phyloP scores from a whole-genome alignment of 2,329 filamentous ascomycete species.

The Scedosporium boydii region DNA sequence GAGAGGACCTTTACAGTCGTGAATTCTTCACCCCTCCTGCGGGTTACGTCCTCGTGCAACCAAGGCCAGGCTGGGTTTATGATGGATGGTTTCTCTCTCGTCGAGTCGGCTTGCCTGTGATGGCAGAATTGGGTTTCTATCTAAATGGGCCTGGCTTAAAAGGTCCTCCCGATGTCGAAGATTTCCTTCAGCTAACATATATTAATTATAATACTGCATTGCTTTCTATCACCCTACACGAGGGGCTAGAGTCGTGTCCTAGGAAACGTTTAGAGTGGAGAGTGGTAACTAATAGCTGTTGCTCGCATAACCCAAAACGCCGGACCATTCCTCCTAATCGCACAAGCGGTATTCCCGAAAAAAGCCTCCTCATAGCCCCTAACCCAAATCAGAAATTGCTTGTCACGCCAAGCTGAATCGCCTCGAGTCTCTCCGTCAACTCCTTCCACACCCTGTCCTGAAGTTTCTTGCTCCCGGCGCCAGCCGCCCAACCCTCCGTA shows the following conservation, averaged over 20 bases:
- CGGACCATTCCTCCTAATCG: too few species aligned
- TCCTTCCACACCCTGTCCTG: slow-evolving; percentile 31
- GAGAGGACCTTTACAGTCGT: neutral
- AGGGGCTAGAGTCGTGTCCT: too few species aligned
- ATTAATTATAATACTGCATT: too few species aligned
- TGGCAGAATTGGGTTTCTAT: too few species aligned
- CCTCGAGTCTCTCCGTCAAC: slow-evolving; percentile 30
- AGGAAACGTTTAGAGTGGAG: too few species aligned
- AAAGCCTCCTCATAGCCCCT: neutral
- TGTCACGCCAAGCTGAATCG: slow-evolving; percentile 28
- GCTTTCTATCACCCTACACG: too few species aligned
- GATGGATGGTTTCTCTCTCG: neutral
- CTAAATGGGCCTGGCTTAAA: too few species aligned
- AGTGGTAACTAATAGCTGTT: too few species aligned
- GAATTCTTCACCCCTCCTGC: neutral
- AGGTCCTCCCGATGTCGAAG: too few species aligned
- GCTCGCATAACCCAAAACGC: too few species aligned
- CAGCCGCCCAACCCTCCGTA: slow-evolving; percentile 15
- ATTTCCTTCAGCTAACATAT: too few species aligned
- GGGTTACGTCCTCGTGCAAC: neutral
- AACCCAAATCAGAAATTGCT: neutral
- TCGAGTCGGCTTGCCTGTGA: neutral
- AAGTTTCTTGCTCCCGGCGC: slow-evolving; percentile 24
- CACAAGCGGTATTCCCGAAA: too few species aligned
- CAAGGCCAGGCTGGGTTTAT: neutral